Base-by-base conservation (phyloP, 2,329 filamentous ascomycete genomes). In the Colletotrichum lindemuthianum region DNA sequence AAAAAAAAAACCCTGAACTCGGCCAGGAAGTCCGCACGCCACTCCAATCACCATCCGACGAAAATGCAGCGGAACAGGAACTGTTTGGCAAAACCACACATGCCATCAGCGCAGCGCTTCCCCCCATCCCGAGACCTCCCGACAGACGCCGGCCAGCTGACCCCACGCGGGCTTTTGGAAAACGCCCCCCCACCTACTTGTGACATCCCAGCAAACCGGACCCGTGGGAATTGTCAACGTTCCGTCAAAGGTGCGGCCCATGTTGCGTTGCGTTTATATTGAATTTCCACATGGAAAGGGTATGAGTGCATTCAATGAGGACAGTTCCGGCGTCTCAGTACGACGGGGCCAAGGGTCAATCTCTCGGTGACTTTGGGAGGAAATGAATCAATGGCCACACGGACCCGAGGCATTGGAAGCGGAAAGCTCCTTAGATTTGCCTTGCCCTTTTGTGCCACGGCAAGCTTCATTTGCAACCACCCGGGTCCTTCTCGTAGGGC, bases 401-500 rank as follows among this genome's bases (percentile, higher is more conserved):
- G 40, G 40, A 43, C 51, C 49, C 50, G 49, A 44, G 33, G 50
- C 56, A 52, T 41, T 13, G 10, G 39, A 10, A 15, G 15, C 47
- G 24, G 16, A 41, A 11, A 36, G 32, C 45, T 16, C 34, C 37
- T 45, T 16, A 16, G 7, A 45, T 16, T 16, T 11, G 24, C 15
- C 43, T 16, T 16, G 41, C 5, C 41, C 1, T n/a, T 13, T 13
- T 15, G 11, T 7, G 41, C 41, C 11, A 8, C 15, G 41, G 41
- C 15, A n/a, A 15, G 41, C 41, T 10, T n/a, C 43, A 45, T 16
- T 16, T 40, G 33, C 7, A 37, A 7, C 24, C 41, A 67, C 43
- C 65, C 61, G 65, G 63, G 58, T 57, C 44, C 45, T 67, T 48
- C 58, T 67, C 65, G 65, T 67, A 41, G 43, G 32, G n/a, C 13